phyloP scores from a whole-genome alignment of 2,329 filamentous ascomycete species.

The Calonectria hongkongensis region DNA sequence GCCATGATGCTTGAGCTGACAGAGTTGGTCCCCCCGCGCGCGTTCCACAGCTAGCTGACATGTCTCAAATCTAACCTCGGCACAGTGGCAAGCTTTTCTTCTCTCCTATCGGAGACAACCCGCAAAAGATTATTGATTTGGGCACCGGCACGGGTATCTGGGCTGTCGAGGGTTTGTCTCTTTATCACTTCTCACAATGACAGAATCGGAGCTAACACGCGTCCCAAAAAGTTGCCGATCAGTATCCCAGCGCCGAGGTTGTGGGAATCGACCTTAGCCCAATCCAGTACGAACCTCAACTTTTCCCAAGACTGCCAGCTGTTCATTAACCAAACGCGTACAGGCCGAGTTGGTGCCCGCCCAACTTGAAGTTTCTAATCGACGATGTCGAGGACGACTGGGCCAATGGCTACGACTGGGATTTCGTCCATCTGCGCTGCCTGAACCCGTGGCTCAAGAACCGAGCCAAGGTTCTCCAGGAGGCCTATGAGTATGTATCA shows the following conservation, averaged over 20 bases:
- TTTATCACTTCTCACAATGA: accelerated
- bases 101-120: constrained; percentile 38
- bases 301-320: neutral
- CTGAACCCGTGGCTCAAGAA: constrained; percentile 48
- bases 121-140: constrained; percentile 50
- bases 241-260: constrained; percentile 51
- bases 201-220: neutral
- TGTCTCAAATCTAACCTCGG: neutral
- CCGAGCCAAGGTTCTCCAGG: constrained; percentile 33
- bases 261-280: constrained; percentile 50
- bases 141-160: constrained; percentile 50
- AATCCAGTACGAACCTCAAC: constrained; percentile 44
- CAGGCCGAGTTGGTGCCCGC: constrained; percentile 58
- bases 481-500: constrained; percentile 41
- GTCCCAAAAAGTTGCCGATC: constrained; percentile 47
- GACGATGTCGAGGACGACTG: constrained; percentile 69
- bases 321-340: neutral
- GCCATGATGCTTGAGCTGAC: constrained; percentile 56
- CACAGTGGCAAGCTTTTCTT: constrained; percentile 46
- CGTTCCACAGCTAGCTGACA: accelerated
- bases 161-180: constrained; percentile 45
- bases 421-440: constrained; percentile 50
- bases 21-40: constrained; percentile 37
- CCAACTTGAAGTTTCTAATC: constrained; percentile 62
- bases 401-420: constrained; percentile 54